Evolutionary conservation across 2,329 filamentous ascomycete genomes (phyloP), one percentile per base, ranked within the genome.

Genomic region (Fusarium sp.): DNA sequence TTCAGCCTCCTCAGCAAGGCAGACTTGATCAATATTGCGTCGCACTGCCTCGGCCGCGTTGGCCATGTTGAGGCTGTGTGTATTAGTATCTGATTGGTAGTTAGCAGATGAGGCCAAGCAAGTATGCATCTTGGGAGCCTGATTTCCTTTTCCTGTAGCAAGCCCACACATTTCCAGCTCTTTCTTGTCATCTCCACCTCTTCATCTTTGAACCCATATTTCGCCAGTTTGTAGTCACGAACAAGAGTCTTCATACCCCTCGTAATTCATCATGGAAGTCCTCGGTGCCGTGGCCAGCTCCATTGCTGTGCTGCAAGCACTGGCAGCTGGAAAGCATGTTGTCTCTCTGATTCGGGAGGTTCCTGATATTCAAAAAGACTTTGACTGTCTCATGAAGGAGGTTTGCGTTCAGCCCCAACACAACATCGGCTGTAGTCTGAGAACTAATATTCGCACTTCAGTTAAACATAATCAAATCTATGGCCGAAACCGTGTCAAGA

Each of bases 271-370:
- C 4, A 66, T 66, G 63, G 64, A 68, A n/a, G 54, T 67, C 5
- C 36, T 67, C 2, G 59, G 64, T 23, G 51, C 59, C 0, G 39
- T 68, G 4, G 63, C 50, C 15, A 68, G 65, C 41, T 56, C 50
- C 15, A 68, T 67, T 13, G 59, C 65, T 1, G 21, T 68, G 2
- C 21, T 58, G 2, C 65, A 67, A 40, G 50, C 43, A 13, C 20
- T 65, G 21, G 41, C 37, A 11, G 65, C 53, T 17, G 65, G 60
- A 5, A 58, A 53, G 3, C 42, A 64, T 27, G 48, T 48, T 13
- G 23, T 65, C 3, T 43, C 37, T 21, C 15, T 67, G 14, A 36
- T 61, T 10, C 50, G 53, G 4, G 45, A 60, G 13, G 25, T 67
- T 4, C 64, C 64, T 1, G 50, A 40, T 6, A 64, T 68, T 11